These are phyloP conservation scores for Penicillium bovifimosum DNA, from an alignment of 495 filamentous ascomycete species.

Conservation along the genomic window DNA sequence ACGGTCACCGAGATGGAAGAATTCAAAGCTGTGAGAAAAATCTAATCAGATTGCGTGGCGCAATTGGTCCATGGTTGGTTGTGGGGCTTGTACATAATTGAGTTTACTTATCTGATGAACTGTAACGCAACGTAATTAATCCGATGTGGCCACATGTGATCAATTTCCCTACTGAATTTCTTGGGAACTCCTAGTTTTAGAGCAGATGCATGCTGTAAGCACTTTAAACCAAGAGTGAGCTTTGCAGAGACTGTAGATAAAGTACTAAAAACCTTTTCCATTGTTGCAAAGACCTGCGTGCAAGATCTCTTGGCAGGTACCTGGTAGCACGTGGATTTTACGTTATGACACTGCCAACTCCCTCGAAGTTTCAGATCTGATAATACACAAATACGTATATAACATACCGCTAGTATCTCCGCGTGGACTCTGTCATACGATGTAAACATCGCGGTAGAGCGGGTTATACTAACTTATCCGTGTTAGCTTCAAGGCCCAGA, in stretches of 20 bases:
- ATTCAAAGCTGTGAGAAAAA: slow-evolving; percentile 59
- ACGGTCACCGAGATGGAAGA: slow-evolving; percentile 63
- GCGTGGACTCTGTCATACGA: not conserved
- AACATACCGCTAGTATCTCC: not conserved
- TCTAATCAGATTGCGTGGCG: slow-evolving; percentile 6
- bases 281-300: too few relatives aligned
- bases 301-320: too few relatives aligned
- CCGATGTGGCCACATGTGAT: too few relatives aligned
- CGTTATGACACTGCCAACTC: too few relatives aligned
- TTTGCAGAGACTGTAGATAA: not conserved
- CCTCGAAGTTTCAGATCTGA: too few relatives aligned
- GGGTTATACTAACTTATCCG: not conserved
- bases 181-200: not conserved
- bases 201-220: not conserved
- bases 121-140: not conserved
- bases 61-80: not conserved
- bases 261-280: not conserved
- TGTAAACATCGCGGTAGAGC: not conserved
- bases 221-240: not conserved
- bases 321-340: too few relatives aligned
- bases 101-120: slow-evolving; percentile 5
- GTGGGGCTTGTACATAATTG: not conserved
- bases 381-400: not conserved
- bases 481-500: not conserved
- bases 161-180: too few relatives aligned